phyloP scores from a whole-genome alignment of 129 eudicot genomes.

The Apium graveolens region DNA sequence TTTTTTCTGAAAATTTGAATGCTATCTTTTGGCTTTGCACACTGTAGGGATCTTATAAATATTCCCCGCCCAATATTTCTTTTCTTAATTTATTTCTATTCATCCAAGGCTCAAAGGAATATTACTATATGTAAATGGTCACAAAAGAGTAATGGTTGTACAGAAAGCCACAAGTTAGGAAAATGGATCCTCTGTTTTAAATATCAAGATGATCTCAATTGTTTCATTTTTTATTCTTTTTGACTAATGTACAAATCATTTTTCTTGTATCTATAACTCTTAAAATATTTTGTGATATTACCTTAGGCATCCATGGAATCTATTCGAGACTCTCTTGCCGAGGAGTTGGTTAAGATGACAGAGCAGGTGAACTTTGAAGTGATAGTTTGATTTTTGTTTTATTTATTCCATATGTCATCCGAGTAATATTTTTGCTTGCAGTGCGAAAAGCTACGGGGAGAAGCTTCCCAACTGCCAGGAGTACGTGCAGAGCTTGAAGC shows the following conservation, averaged over 20 bases:
- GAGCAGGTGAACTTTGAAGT: constrained; percentile 38
- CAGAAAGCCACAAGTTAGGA: neutral
- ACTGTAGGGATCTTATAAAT: too few relatives aligned
- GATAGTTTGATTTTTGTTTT: neutral
- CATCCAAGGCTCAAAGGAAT: neutral
- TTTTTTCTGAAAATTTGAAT: neutral
- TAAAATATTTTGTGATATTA: neutral
- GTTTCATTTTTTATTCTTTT: neutral
- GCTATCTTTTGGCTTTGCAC: neutral
- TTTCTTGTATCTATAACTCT: neutral
- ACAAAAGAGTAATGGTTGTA: neutral
- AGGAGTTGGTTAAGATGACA: constrained; percentile 96
- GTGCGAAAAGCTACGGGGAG: constrained; percentile 81
- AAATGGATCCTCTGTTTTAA: neutral
- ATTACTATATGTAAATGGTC: neutral
- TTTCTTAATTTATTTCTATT: neutral
- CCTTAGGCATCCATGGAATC: constrained; percentile 85
- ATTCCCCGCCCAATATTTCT: neutral
- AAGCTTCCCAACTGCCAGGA: constrained; percentile 68
- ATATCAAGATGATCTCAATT: neutral
- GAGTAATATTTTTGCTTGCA: constrained; percentile 18
- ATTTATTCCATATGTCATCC: neutral
- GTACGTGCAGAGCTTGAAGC: constrained; percentile 86
- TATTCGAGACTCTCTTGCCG: constrained; percentile 85
- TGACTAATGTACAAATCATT: neutral